Evolutionary conservation across 164 flowering plant genomes (phyloP).

Genomic region (Saururus chinensis): DNA sequence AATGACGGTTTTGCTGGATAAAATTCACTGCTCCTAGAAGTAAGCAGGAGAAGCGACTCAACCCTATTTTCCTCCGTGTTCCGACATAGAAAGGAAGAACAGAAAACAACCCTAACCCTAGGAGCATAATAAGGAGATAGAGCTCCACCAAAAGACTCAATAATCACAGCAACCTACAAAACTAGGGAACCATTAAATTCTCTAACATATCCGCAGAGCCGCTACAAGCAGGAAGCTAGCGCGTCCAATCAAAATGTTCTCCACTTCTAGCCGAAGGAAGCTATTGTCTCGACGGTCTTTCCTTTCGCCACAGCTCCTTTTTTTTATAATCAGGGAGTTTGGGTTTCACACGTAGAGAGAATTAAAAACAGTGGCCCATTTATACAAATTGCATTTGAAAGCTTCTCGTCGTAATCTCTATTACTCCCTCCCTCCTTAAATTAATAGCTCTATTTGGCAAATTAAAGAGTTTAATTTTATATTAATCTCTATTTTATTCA

Average conservation of each 20-base stretch:
- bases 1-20: neutral
- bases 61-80: neutral
- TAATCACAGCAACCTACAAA: neutral
- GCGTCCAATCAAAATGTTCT: neutral
- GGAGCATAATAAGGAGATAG: neutral
- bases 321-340: too few species aligned
- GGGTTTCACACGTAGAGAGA: too few species aligned
- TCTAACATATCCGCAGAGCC: too few species aligned
- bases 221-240: neutral
- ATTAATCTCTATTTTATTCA: too few species aligned
- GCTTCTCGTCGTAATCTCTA: too few species aligned
- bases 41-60: neutral
- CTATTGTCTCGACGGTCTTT: too few species aligned
- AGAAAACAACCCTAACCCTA: neutral
- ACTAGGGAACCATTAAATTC: neutral
- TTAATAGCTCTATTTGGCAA: too few species aligned
- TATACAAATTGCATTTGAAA: too few species aligned
- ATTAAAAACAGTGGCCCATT: too few species aligned
- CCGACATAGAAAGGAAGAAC: neutral
- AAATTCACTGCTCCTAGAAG: neutral
- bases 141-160: neutral
- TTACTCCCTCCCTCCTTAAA: too few species aligned
- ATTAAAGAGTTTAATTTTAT: too few species aligned
- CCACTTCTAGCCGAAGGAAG: too few species aligned
- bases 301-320: neutral